Percentiles rank a stretch among this genome's conserved stretches.
Evolutionary conservation across 495 filamentous ascomycete species (phyloP).

Genomic region (Tuber magnatum): DNA sequence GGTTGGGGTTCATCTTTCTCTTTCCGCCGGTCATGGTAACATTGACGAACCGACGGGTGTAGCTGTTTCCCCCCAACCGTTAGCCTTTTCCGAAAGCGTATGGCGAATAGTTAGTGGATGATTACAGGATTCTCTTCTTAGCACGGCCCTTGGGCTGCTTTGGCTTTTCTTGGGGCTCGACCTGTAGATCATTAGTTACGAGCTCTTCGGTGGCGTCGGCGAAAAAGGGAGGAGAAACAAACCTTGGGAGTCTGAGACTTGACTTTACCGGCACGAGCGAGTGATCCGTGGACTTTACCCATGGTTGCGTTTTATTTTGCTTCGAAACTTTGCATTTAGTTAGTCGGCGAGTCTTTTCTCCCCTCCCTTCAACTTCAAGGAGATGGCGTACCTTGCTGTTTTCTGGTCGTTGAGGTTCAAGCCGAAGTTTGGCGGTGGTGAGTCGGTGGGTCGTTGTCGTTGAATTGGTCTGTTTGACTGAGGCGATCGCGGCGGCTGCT

Average conservation of each 20-base stretch:
- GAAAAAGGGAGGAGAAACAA: conserved; percentile 39
- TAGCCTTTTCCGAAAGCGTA: neutral
- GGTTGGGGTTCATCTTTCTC: conserved; percentile 82
- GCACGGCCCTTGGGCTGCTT: conserved; percentile 96
- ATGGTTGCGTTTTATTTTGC: conserved; percentile 53
- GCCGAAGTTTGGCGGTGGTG: neutral
- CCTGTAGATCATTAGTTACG: conserved; percentile 47
- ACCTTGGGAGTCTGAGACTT: conserved; percentile 89
- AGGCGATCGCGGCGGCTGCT: neutral
- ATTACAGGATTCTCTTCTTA: conserved; percentile 77
- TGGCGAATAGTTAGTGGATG: neutral
- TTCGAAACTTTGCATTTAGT: neutral
- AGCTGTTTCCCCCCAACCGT: conserved; percentile 58
- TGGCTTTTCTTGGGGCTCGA: conserved; percentile 85
- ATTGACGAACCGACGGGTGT: conserved; percentile 99
- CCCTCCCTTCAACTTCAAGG: neutral
- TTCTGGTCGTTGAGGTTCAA: neutral
- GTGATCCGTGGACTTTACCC: conserved; percentile 86
- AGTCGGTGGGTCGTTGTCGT: neutral
- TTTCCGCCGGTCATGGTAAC: conserved; percentile 98
- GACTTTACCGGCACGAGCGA: conserved; percentile 96
- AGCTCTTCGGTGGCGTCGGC: conserved; percentile 12
- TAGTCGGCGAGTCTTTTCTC: neutral
- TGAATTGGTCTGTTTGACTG: neutral
- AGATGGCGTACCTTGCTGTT: neutral